Percentiles rank a stretch among this genome's conserved stretches.
Evolutionary conservation across 1,284 basidiomycete genomes (phyloP).

Genomic region (Trichosporon asahii): DNA sequence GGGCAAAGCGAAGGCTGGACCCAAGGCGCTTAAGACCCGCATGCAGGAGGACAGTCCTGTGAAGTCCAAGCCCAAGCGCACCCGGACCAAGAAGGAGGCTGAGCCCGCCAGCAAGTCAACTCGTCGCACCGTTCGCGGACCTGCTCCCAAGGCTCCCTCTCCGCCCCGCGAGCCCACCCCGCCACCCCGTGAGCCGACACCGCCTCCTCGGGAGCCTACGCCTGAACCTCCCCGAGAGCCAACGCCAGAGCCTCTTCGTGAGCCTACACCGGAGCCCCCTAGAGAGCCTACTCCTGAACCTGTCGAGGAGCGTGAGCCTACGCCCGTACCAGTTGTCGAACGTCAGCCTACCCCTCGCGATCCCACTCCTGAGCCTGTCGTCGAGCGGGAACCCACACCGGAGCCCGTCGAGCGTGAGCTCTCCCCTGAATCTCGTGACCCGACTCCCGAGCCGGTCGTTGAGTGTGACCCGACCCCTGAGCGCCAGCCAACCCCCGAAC

Average conservation of each 20-base stretch:
- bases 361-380: neutral
- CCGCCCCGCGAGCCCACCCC: neutral
- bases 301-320: constrained; percentile 8
- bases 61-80: constrained; percentile 19
- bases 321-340: neutral
- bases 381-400: neutral
- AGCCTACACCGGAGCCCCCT: constrained; percentile 4
- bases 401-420: constrained; percentile 8
- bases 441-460: neutral
- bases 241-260: neutral
- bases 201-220: neutral
- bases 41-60: constrained; percentile 16
- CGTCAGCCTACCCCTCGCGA: neutral
- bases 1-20: constrained; percentile 2
- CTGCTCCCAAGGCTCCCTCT: neutral
- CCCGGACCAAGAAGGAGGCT: constrained; percentile 21
- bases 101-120: neutral
- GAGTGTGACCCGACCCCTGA: neutral
- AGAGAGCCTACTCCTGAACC: neutral
- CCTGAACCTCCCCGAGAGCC: constrained; percentile 6
- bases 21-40: constrained; percentile 23
- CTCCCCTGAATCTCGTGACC: neutral
- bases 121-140: neutral
- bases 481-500: neutral
- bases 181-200: constrained; percentile 4